Percentiles rank a stretch among this genome's conserved stretches.
These are phyloP conservation scores for Carex arenaria DNA, from an alignment of 202 grass and related monocot genomes.

Conservation along the genomic window DNA sequence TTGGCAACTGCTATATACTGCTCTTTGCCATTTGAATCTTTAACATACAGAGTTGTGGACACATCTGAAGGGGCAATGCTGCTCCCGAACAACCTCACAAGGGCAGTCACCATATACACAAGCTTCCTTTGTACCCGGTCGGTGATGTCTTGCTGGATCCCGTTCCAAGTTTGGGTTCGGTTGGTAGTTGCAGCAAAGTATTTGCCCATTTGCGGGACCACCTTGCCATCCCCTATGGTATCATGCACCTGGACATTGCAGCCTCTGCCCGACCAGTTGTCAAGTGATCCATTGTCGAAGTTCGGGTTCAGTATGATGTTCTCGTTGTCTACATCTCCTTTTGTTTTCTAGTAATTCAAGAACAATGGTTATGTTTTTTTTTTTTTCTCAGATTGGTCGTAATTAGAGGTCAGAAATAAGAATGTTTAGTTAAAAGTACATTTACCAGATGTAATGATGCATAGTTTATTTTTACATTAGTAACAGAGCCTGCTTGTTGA, in stretches of 20 bases:
- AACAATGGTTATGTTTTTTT: background rate
- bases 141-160: slow-evolving; percentile 83
- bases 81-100: slow-evolving; percentile 40
- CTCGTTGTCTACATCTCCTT: slow-evolving; percentile 35
- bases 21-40: slow-evolving; percentile 49
- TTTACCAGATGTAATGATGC: too few species aligned
- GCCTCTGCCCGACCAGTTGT: slow-evolving; percentile 60
- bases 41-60: slow-evolving; percentile 42
- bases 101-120: slow-evolving; percentile 47
- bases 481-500: background rate
- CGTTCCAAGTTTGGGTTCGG: slow-evolving; percentile 74
- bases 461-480: background rate
- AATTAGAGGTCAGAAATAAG: background rate
- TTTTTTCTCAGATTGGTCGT: background rate
- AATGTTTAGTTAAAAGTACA: background rate
- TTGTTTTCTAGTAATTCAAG: slow-evolving; percentile 23
- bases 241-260: slow-evolving; percentile 78
- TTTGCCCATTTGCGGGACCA: slow-evolving; percentile 55
- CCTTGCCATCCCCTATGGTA: slow-evolving; percentile 69
- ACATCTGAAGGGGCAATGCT: slow-evolving; percentile 43
- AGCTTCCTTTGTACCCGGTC: slow-evolving; percentile 58
- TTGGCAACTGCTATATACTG: slow-evolving; percentile 72
- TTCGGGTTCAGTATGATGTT: slow-evolving; percentile 89
- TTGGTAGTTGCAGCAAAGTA: slow-evolving; percentile 64
- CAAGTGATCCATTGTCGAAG: slow-evolving; percentile 63